Conservation (phyloP, 78 protist genomes). For the Dictyostelium capitatum region DNA sequence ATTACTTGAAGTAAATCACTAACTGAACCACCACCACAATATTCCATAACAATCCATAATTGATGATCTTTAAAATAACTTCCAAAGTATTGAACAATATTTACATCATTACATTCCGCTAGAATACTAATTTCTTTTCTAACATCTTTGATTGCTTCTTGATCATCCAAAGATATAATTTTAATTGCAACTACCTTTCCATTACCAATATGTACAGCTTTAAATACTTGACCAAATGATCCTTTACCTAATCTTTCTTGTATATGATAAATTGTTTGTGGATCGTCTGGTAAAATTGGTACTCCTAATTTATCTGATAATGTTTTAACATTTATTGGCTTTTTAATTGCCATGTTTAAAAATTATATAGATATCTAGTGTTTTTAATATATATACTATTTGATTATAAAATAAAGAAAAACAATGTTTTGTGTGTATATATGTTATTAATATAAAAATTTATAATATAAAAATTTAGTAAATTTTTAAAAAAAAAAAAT, state of each 20-base stretch:
- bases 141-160: conserved; percentile 78
- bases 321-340: conserved; percentile 77
- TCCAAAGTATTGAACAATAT: conserved; percentile 59
- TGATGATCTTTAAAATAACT: conserved; percentile 81
- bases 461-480: no score
- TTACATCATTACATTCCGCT: conserved; percentile 67
- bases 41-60: conserved; percentile 96
- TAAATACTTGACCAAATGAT: conserved; percentile 71
- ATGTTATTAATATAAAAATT: no score
- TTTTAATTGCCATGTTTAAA: conserved; percentile 50
- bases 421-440: no score
- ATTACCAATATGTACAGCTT: conserved; percentile 54
- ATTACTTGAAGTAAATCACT: conserved; percentile 85
- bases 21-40: conserved; percentile 95
- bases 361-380: not conserved
- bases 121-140: conserved; percentile 55
- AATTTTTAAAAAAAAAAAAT: no score
- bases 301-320: conserved; percentile 76
- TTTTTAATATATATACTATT: not conserved
- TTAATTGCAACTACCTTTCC: conserved; percentile 75
- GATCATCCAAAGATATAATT: conserved; percentile 75
- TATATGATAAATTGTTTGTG: conserved; percentile 51
- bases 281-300: conserved; percentile 74
- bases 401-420: no score
- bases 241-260: conserved; percentile 81